A percentile compares a stretch with the other conserved stretches of the same genome.
phyloP scores from a whole-genome alignment of 805 yeast genomes.

The Wickerhamomyces strasburgensis region DNA sequence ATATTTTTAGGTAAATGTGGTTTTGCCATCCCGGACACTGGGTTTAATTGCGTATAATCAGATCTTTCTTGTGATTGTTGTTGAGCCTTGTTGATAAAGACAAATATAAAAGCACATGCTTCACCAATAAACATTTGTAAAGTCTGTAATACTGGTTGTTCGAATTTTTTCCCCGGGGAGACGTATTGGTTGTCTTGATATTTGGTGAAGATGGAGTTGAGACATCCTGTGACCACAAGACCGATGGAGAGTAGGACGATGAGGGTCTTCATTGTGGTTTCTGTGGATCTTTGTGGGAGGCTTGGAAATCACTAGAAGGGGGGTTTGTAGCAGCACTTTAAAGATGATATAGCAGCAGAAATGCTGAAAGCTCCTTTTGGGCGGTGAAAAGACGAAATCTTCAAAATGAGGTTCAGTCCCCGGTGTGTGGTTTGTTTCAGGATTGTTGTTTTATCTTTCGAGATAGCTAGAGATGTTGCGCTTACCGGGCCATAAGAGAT shows the following conservation, averaged over 20 bases:
- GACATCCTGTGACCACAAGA: conserved; percentile 62
- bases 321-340: too few species aligned
- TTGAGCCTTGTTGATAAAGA: too few species aligned
- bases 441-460: too few species aligned
- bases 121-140: conserved; percentile 82
- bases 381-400: too few species aligned
- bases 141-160: conserved; percentile 77
- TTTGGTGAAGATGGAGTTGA: conserved; percentile 71
- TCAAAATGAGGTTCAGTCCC: too few species aligned
- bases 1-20: conserved; percentile 22
- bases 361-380: too few species aligned
- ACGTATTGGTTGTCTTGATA: conserved; percentile 75
- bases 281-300: too few species aligned
- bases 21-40: conserved; percentile 3
- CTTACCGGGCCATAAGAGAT: too few species aligned
- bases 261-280: conserved; percentile 13
- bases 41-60: neutral
- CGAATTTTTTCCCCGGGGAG: conserved; percentile 44
- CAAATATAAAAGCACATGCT: conserved; percentile 42
- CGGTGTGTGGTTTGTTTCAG: too few species aligned
- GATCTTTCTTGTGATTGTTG: conserved; percentile 14
- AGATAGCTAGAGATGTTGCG: too few species aligned
- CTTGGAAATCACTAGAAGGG: too few species aligned
- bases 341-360: too few species aligned
- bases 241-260: conserved; percentile 32